phyloP scores from a whole-genome alignment of 192 early-diverging fungal species.

The Gorgonomyces haynaldii region DNA sequence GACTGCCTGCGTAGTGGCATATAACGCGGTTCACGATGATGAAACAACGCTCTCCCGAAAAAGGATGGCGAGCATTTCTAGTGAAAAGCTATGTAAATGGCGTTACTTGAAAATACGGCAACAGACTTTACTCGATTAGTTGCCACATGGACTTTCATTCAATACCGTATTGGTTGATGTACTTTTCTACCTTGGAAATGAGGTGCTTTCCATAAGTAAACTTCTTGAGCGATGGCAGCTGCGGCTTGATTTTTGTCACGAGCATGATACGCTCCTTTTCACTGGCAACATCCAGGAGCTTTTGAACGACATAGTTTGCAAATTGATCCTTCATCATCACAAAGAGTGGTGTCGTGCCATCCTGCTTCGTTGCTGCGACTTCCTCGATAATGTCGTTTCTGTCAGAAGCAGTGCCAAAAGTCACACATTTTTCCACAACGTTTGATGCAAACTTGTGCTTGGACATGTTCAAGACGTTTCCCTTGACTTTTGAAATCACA shows the following conservation, averaged over 20 bases:
- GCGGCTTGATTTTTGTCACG: slow-evolving; percentile 85
- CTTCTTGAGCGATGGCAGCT: slow-evolving; percentile 84
- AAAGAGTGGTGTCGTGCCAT: slow-evolving; percentile 75
- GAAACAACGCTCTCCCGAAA: too few relatives aligned
- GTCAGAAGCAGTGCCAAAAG: slow-evolving; percentile 77
- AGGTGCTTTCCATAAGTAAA: slow-evolving; percentile 98
- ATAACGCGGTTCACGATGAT: too few relatives aligned
- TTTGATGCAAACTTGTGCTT: slow-evolving; percentile 99
- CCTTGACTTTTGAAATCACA: slow-evolving; percentile 80
- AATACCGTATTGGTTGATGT: slow-evolving; percentile 3
- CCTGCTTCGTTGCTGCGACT: slow-evolving; percentile 70
- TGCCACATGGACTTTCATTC: neutral
- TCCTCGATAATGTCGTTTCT: slow-evolving; percentile 86
- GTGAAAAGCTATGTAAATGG: too few relatives aligned
- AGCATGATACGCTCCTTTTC: slow-evolving; percentile 79
- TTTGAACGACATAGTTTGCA: slow-evolving; percentile 99
- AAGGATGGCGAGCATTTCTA: too few relatives aligned
- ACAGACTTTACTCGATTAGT: too few relatives aligned
- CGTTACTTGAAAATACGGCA: too few relatives aligned
- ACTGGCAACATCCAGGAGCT: slow-evolving; percentile 97
- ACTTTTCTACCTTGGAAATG: slow-evolving; percentile 44
- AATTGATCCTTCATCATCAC: slow-evolving; percentile 99
- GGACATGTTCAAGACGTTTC: slow-evolving; percentile 81
- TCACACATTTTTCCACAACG: slow-evolving; percentile 97
- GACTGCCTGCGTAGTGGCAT: too few relatives aligned